These are phyloP conservation scores for Phaffia australis DNA, from an alignment of 768 basidiomycete genomes.

Conservation along the genomic window DNA sequence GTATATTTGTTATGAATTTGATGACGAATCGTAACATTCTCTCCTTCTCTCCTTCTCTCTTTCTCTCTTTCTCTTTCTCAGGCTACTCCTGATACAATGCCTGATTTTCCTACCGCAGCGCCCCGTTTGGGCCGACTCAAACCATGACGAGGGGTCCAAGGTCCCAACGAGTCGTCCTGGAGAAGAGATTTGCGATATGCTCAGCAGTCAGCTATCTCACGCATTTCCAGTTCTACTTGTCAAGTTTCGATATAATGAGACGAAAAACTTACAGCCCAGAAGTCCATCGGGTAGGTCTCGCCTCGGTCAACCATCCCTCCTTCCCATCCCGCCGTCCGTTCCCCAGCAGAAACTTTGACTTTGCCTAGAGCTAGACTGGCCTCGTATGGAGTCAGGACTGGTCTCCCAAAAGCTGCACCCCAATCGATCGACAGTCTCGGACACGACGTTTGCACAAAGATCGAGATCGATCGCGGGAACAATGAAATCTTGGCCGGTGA, in stretches of 20 bases:
- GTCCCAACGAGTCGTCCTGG: constrained; percentile 23
- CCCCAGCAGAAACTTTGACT: constrained; percentile 51
- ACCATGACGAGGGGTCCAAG: constrained; percentile 22
- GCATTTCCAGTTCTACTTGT: neutral
- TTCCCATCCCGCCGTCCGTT: constrained; percentile 38
- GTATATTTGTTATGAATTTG: too few species aligned
- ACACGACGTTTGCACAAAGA: constrained; percentile 93
- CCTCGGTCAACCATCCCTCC: constrained; percentile 38
- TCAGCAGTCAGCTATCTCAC: neutral
- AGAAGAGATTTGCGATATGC: neutral
- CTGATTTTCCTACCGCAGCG: neutral
- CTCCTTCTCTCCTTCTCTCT: too few species aligned
- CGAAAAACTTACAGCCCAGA: constrained; percentile 52
- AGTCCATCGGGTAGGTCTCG: constrained; percentile 82
- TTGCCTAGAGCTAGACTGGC: constrained; percentile 71
- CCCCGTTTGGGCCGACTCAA: constrained; percentile 15
- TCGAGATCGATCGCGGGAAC: constrained; percentile 64
- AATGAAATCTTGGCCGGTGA: constrained; percentile 85
- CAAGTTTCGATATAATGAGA: neutral
- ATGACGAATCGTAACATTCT: too few species aligned
- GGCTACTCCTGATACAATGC: too few species aligned
- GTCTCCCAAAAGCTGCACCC: constrained; percentile 89
- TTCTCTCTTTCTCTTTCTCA: too few species aligned
- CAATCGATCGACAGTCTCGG: constrained; percentile 95
- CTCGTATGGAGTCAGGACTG: constrained; percentile 87